Conservation (phyloP, 345 rosid genomes). For the Cardamine chenopodiifolia region DNA sequence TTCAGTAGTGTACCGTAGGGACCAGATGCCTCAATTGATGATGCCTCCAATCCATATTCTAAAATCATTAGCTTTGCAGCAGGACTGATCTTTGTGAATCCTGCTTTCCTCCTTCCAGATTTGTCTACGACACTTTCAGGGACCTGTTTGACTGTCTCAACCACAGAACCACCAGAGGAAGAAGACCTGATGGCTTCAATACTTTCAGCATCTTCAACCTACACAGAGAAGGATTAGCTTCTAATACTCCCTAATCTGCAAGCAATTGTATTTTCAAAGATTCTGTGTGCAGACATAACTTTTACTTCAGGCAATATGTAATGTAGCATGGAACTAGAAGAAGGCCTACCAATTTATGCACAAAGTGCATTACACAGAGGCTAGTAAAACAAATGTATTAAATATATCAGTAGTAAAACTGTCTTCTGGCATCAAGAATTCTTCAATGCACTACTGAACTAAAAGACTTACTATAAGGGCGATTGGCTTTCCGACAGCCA, state of each 20-base stretch:
- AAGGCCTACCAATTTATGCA: slow-evolving; percentile 3
- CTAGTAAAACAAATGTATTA: slow-evolving; percentile 20
- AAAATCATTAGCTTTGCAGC: slow-evolving; percentile 79
- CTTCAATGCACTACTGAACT: slow-evolving; percentile 17
- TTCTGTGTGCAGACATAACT: slow-evolving; percentile 14
- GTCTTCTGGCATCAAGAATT: slow-evolving; percentile 18
- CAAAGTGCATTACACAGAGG: slow-evolving; percentile 20
- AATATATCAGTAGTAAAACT: slow-evolving; percentile 1
- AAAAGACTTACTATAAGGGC: slow-evolving; percentile 44
- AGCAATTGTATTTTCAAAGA: slow-evolving; percentile 3
- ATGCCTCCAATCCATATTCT: slow-evolving; percentile 77
- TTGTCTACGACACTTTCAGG: slow-evolving; percentile 53
- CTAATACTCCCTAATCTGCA: slow-evolving; percentile 22
- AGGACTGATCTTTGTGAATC: slow-evolving; percentile 84
- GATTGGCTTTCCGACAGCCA: slow-evolving; percentile 50
- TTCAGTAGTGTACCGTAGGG: slow-evolving; percentile 81
- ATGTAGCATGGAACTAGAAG: slow-evolving; percentile 15
- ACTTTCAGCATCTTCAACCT: slow-evolving; percentile 89
- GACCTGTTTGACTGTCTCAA: slow-evolving; percentile 49
- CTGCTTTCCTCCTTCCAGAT: slow-evolving; percentile 43
- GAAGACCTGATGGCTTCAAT: slow-evolving; percentile 71
- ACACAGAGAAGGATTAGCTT: slow-evolving; percentile 36
- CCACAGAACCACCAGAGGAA: slow-evolving; percentile 46
- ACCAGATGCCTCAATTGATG: slow-evolving; percentile 81
- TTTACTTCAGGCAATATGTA: slow-evolving; percentile 18